Evolutionary conservation across 345 rosid species (phyloP), one percentile per base, ranked within the genome.

Genomic region (Clausena lansium): DNA sequence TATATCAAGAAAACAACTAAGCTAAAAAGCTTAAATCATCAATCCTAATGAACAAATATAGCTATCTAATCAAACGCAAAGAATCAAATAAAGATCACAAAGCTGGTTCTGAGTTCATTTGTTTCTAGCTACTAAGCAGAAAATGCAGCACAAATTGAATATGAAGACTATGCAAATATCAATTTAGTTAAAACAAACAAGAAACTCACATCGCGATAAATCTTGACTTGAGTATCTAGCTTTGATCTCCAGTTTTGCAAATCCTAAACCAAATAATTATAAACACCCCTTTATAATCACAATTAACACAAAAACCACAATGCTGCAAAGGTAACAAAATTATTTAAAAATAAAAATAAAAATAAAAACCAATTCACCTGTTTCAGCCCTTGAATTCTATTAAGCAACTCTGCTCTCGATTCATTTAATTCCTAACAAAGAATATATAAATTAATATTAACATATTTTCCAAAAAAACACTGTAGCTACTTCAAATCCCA

Each of bases 191-290:
- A 63, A 54, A 36, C 14, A 17, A 0, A 35, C 47, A 27, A n/a
- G n/a, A 66, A 13, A 80, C 89, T 88, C 58, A 94, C 99, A 85
- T 92, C 92, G 0, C 91, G 93, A 80, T 94, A 91, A 76, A 91
- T 84, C 85, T 86, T 92, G 61, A 94, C 98, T 87, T 96, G 98
- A 54, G 97, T 91, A 71, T 96, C 97, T 17, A 96, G 76, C 83
- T 91, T 96, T 30, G 95, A 91, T 74, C 99, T 92, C 99, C 99
- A 96, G 79, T 85, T 84, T 82, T 96, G 95, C 88, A 96, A 85
- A 86, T 96, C 99, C 99, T 96, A 77, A 59, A 4, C n/a, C 25
- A 78, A 79, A 73, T 30, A 52, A 52, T 52, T 52, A 52, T 52
- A 68, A 64, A 78, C 9, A 22, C 27, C 41, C 33, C 41, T 59